Conservation (phyloP, 352 stramenopile species). For the Phytophthora colocasiae region DNA sequence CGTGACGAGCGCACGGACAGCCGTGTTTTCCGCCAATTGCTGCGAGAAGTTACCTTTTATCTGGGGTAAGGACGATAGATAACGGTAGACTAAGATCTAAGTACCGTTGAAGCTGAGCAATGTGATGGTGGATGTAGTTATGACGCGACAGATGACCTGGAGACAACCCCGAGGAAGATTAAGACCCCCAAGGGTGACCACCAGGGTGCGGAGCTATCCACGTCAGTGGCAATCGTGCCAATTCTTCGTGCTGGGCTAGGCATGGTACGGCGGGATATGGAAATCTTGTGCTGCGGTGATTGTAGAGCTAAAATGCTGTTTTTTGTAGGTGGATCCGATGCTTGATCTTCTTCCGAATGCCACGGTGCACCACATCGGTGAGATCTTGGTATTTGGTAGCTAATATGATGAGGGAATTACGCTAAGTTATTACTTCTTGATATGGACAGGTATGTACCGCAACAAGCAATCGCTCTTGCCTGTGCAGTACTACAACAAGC, state of each 20-base stretch:
- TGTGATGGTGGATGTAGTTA: conserved; percentile 50
- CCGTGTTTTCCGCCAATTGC: conserved; percentile 94
- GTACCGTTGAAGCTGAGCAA: no score
- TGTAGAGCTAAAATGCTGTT: not conserved
- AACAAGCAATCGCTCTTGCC: conserved; percentile 92
- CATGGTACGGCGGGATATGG: conserved; percentile 54
- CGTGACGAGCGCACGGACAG: conserved; percentile 94
- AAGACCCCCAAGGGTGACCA: conserved; percentile 83
- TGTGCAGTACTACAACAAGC: conserved; percentile 99
- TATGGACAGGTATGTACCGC: conserved; percentile 80
- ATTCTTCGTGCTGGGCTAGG: conserved; percentile 95
- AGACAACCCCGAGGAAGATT: conserved; percentile 75
- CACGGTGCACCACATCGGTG: conserved; percentile 97
- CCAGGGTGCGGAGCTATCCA: conserved; percentile 88
- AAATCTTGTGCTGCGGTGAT: not conserved
- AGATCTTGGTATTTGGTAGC: conserved; percentile 39
- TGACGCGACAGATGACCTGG: conserved; percentile 78
- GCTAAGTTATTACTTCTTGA: conserved; percentile 3
- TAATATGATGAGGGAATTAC: not conserved
- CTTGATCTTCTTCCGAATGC: conserved; percentile 96
- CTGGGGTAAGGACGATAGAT: conserved; percentile 86
- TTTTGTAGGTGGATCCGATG: conserved; percentile 94
- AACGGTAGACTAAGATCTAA: conserved; percentile 16
- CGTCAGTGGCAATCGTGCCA: conserved; percentile 95
- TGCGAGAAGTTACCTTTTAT: conserved; percentile 98